phyloP scores from a whole-genome alignment of 352 stramenopile genomes.

The Pythium brassicae region DNA sequence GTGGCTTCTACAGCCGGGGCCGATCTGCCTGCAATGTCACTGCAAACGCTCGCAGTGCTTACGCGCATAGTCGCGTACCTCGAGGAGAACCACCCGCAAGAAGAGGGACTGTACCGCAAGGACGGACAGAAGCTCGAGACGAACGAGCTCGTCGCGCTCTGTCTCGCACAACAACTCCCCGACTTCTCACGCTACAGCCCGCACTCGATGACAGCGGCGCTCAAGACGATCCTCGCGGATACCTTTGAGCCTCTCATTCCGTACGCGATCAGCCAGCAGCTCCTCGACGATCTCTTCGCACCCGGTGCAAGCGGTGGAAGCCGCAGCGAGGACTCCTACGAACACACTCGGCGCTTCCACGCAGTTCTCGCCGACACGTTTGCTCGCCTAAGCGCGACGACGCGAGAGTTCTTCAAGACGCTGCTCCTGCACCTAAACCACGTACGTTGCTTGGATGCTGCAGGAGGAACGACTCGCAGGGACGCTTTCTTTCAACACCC shows the following conservation, averaged over 20 bases:
- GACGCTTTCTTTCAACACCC: too few relatives aligned
- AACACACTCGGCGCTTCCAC: conserved; percentile 7
- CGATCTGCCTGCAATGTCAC: conserved; percentile 20
- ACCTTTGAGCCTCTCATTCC: conserved; percentile 41
- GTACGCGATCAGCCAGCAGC: conserved; percentile 24
- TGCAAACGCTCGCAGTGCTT: conserved; percentile 27
- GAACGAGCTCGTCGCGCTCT: conserved; percentile 23
- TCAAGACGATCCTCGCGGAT: conserved; percentile 42
- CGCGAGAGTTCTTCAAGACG: conserved; percentile 41
- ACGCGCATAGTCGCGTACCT: conserved; percentile 41
- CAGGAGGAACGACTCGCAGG: too few relatives aligned
- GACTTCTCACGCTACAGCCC: conserved; percentile 36
- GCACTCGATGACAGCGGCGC: conserved; percentile 33
- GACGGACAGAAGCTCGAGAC: conserved; percentile 18
- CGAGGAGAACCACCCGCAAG: conserved; percentile 32
- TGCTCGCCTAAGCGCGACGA: conserved; percentile 27
- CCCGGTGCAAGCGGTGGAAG: not conserved
- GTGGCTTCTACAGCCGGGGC: not conserved
- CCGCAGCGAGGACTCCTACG: not conserved
- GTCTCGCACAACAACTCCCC: conserved; percentile 16
- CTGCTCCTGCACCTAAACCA: conserved; percentile 44
- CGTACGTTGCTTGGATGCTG: conserved; percentile 22
- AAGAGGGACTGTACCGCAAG: conserved; percentile 48
- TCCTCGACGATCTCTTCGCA: conserved; percentile 25
- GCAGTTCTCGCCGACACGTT: conserved; percentile 21